Evolutionary conservation across 2,329 filamentous ascomycete genomes (phyloP), one percentile per base, ranked within the genome.

Genomic region (Thielaviopsis ethacetica): DNA sequence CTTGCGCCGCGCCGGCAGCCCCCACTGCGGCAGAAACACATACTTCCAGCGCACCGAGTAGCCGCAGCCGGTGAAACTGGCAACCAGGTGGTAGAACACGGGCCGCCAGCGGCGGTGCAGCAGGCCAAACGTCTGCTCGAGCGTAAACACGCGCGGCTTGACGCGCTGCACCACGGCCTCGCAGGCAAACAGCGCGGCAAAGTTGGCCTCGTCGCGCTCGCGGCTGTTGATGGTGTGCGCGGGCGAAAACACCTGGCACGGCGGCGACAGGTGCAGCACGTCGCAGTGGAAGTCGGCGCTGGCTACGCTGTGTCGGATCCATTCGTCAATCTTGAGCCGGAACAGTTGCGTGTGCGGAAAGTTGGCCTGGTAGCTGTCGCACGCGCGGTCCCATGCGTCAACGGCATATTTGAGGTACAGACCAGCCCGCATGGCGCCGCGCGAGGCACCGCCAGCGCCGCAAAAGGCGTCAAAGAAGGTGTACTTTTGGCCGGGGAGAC

Each of bases 101-200:
- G 72, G 69, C 12, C 71, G 68, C 58, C 84, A 81, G 0, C 73
- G 69, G 0, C 76, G 69, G 22, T 75, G 72, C 0, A 79, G 68
- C 0, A 94, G 76, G 0, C 87, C 88, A 57, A 81, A 83, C 0
- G 88, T 91, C 66, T 95, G 85, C 65, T 95, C 89, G 0, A 94
- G 71, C 0, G 88, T 94, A 1, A 88, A 78, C 0, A 93, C 66
- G 0, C 88, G 76, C 0, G 89, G 88, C 0, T 75, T 77, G 0
- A 77, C 68, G 41, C 77, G 76, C 5, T 76, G 69, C 0, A 91
- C 70, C 0, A 90, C 68, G 3, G 76, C 68, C 1, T 73, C 70
- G 56, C 79, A 80, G 0, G 75, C 71, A 62, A 77, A 80, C 0
- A 83, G 66, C 0, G 76, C 76, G 1, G 82, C 81, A 0, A 80